Evolutionary conservation across 352 stramenopile species (phyloP), one percentile per base, ranked within the genome.

Genomic region (Phytophthora sp.): DNA sequence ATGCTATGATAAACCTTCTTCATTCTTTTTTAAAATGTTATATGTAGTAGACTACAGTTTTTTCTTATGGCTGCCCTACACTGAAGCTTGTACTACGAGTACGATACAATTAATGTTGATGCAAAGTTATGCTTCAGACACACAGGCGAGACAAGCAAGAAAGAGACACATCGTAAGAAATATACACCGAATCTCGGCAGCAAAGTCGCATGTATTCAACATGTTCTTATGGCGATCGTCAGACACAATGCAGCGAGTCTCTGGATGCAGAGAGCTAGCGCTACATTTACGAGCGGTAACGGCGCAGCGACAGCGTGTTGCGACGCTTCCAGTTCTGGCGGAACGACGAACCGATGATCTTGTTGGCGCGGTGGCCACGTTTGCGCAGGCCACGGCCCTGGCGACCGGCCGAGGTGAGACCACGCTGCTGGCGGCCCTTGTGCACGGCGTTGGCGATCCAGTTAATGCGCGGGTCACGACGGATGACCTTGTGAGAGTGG

Each of bases 371-470:
- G 94, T 99, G 98, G 79, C 98, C 98, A 70, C 85, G 96, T 88
- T 99, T 99, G 83, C 96, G 94, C 47, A 99, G 86, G 71, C 98
- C 98, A 91, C 98, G 96, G 76, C 80, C 86, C 81, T 98, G 93
- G 83, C 97, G 93, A 77, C 98, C 98, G 44, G 98, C 97, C 59
- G 93, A 98, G 30, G 98, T 99, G 66, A 99, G 97, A 39, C 98
- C 98, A 88, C 98, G 95, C 76, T 95, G 91, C 87, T 99, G 98
- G 64, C 98, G 91, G 86, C 99, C 97, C 94, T 99, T 99, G 89
- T 99, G 97, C 61, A 99, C 95, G 60, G 97, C 89, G 82, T 99
- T 99, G 66, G 87, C 90, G 88, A 99, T 99, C 98, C 98, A 99
- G 89, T 99, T 99, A 84, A 99, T 99, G 75, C 96, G 96, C 50